Conservation (phyloP, 108 stramenopile genomes). For the Aurantiochytrium sp. region DNA sequence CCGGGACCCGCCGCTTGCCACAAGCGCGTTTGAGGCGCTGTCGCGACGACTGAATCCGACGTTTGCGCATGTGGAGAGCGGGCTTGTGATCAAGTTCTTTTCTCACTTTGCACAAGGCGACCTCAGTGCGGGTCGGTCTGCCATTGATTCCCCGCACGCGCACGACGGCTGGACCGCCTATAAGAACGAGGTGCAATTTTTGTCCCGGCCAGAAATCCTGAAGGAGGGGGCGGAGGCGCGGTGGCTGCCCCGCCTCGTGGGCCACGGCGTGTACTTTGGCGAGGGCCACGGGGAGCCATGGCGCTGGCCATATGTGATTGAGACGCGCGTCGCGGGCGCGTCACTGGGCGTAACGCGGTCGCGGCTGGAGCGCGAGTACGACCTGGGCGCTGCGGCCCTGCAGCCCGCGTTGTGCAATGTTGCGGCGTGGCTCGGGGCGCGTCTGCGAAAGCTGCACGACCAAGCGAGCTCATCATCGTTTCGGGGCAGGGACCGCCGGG, state of each 20-base stretch:
- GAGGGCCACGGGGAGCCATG: neutral
- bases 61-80: neutral
- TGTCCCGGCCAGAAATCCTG: no score
- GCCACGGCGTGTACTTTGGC: neutral
- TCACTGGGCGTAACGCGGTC: neutral
- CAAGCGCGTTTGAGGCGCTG: neutral
- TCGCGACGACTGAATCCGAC: neutral
- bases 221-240: no score
- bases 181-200: neutral
- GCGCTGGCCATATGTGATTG: conserved; percentile 9
- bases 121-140: neutral
- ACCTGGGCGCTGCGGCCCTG: neutral
- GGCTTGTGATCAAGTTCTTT: conserved; percentile 12
- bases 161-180: neutral
- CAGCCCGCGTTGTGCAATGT: neutral
- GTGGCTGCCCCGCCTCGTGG: neutral
- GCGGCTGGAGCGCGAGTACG: neutral
- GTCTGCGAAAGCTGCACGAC: neutral
- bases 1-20: neutral
- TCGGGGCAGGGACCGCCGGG: no score
- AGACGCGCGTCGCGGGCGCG: neutral
- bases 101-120: neutral
- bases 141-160: neutral
- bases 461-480: no score
- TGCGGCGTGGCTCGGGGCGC: neutral